Evolutionary conservation across 805 yeast species (phyloP).

Genomic region (Metschnikowia picachoensis): DNA sequence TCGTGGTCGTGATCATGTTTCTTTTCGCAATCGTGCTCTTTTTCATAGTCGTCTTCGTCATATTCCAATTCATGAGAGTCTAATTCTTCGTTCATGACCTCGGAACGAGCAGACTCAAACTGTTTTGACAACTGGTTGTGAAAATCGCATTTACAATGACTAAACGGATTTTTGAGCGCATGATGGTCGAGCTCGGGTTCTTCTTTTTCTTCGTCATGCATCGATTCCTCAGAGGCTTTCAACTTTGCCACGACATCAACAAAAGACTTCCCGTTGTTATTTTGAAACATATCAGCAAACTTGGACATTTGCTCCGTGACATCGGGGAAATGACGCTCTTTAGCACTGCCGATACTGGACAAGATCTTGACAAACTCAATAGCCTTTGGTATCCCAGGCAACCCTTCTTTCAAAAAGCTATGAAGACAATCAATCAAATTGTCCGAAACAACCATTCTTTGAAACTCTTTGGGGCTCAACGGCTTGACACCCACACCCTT

Average conservation of each 20-base stretch:
- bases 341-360: slow-evolving; percentile 3
- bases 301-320: slow-evolving; percentile 14
- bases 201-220: slow-evolving; percentile 4
- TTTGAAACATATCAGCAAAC: slow-evolving; percentile 75
- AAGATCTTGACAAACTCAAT: slow-evolving; percentile 9
- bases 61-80: slow-evolving; percentile 21
- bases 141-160: slow-evolving; percentile 4
- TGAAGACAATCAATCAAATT: slow-evolving; percentile 7
- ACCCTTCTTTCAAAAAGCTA: slow-evolving; percentile 9
- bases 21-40: slow-evolving; percentile 5
- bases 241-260: slow-evolving; percentile 62
- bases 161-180: slow-evolving; percentile 11
- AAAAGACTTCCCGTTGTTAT: slow-evolving; percentile 73
- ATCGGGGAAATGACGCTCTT: slow-evolving; percentile 1
- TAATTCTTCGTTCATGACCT: slow-evolving; percentile 26
- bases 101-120: slow-evolving; percentile 28
- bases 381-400: slow-evolving; percentile 10
- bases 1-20: slow-evolving; percentile 22
- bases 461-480: slow-evolving; percentile 1
- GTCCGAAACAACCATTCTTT: slow-evolving; percentile 4
- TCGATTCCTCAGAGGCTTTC: slow-evolving; percentile 38
- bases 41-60: slow-evolving; percentile 29
- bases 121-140: slow-evolving; percentile 24
- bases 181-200: slow-evolving; percentile 10
- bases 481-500: slow-evolving; percentile 4